Evolutionary conservation across 208 protist species (phyloP).

Genomic region (Trypanosomatidae sp.): DNA sequence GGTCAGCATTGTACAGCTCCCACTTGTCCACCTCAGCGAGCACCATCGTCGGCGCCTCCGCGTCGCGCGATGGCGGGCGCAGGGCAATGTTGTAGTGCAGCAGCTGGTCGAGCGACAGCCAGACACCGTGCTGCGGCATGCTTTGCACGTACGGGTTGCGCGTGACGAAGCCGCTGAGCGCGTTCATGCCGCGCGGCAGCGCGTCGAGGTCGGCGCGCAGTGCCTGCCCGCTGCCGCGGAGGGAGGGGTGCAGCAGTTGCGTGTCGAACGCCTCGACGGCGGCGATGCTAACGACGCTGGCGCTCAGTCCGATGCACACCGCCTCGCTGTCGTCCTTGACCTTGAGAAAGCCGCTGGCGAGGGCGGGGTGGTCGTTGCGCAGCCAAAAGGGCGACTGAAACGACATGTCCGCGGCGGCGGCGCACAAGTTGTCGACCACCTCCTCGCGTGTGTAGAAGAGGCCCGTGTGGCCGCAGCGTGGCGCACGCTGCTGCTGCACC

Average conservation of each 20-base stretch:
- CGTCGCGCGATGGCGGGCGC: background rate
- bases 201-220: background rate
- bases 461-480: conserved; percentile 62
- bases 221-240: conserved; percentile 8
- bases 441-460: conserved; percentile 80
- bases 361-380: conserved; percentile 30
- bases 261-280: conserved; percentile 30
- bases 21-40: conserved; percentile 73
- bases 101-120: conserved; percentile 77
- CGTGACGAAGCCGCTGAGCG: conserved; percentile 49
- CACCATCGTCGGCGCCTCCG: conserved; percentile 12
- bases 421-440: conserved; percentile 81
- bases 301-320: conserved; percentile 67
- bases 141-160: conserved; percentile 55
- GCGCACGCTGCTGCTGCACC: conserved; percentile 1
- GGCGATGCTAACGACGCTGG: conserved; percentile 36
- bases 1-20: conserved; percentile 80
- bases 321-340: conserved; percentile 65
- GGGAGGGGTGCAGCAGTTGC: conserved; percentile 32
- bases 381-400: conserved; percentile 85
- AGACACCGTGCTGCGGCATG: conserved; percentile 53
- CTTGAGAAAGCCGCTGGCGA: conserved; percentile 46
- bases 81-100: conserved; percentile 38
- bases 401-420: conserved; percentile 43
- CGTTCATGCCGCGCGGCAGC: conserved; percentile 66